A percentile compares a stretch with the other conserved stretches of the same genome.
Conservation (phyloP, 2,329 filamentous ascomycete genomes). For the Hypoxylon sp. region DNA sequence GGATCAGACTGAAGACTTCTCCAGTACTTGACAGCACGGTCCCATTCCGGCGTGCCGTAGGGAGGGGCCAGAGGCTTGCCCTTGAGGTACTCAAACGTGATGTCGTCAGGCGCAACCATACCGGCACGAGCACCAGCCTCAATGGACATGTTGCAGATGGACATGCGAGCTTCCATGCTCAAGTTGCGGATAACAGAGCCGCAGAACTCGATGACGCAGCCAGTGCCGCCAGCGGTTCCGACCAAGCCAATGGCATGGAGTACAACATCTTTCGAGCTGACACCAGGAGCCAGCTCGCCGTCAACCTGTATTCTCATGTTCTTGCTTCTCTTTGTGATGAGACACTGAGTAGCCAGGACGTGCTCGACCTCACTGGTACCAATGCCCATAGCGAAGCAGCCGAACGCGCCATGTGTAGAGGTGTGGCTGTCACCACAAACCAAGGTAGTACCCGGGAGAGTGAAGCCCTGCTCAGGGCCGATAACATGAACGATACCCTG, state of each 20-base stretch:
- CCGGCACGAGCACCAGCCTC: slow-evolving; percentile 95
- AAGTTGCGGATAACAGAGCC: slow-evolving; percentile 90
- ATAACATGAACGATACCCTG: slow-evolving; percentile 99
- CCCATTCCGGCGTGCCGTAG: slow-evolving; percentile 88
- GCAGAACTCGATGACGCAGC: slow-evolving; percentile 96
- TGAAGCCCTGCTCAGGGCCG: slow-evolving; percentile 98
- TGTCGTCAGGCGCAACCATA: slow-evolving; percentile 96
- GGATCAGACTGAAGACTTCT: slow-evolving; percentile 85
- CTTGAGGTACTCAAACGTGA: slow-evolving; percentile 95
- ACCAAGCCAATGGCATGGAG: slow-evolving; percentile 94
- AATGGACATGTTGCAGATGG: slow-evolving; percentile 99
- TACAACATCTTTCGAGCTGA: slow-evolving; percentile 96
- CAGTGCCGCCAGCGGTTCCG: slow-evolving; percentile 94
- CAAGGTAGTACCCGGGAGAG: slow-evolving; percentile 94
- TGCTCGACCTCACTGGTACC: slow-evolving; percentile 99
- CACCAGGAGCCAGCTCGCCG: slow-evolving; percentile 88
- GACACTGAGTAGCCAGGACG: slow-evolving; percentile 94
- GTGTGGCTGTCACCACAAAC: slow-evolving; percentile 99
- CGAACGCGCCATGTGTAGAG: slow-evolving; percentile 97
- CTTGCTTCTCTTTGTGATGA: slow-evolving; percentile 95
- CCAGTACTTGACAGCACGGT: slow-evolving; percentile 91
- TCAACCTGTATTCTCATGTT: slow-evolving; percentile 99
- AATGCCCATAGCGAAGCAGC: slow-evolving; percentile 94
- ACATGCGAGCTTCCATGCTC: slow-evolving; percentile 98
- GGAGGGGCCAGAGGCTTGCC: slow-evolving; percentile 90